Evolutionary conservation across 176 grass and related monocot genomes (phyloP).

Genomic region (Eremochloa ophiuroides): DNA sequence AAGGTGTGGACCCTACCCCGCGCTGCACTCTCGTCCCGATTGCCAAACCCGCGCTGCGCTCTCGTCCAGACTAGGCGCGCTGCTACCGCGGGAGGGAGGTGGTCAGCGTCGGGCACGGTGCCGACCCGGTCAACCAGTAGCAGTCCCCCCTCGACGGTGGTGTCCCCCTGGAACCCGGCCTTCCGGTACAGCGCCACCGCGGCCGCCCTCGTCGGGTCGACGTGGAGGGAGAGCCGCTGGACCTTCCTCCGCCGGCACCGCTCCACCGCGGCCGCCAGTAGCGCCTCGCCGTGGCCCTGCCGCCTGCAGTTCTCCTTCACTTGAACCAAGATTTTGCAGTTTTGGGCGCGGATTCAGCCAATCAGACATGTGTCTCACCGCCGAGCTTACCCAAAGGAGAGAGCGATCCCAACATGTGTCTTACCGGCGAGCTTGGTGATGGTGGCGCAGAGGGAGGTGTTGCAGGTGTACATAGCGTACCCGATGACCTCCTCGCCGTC

Average conservation of each 20-base stretch:
- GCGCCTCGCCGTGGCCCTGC: conserved; percentile 80
- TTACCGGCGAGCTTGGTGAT: conserved; percentile 93
- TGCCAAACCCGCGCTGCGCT: no score
- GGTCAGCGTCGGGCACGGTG: no score
- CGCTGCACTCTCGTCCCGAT: no score
- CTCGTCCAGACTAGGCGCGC: no score
- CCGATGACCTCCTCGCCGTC: conserved; percentile 41
- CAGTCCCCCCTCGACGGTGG: conserved; percentile 56
- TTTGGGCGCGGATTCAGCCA: background rate
- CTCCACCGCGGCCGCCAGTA: conserved; percentile 61
- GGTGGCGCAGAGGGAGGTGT: conserved; percentile 72
- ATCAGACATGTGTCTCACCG: no score
- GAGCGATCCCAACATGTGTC: background rate
- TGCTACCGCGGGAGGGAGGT: no score
- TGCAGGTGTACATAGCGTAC: conserved; percentile 79
- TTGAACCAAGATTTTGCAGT: background rate
- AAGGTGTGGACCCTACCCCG: no score
- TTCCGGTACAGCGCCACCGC: conserved; percentile 80
- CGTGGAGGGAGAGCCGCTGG: conserved; percentile 71
- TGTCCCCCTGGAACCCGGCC: conserved; percentile 69
- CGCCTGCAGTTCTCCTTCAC: conserved; percentile 84
- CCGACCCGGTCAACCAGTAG: no score
- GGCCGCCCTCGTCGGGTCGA: conserved; percentile 63
- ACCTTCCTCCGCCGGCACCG: conserved; percentile 57
- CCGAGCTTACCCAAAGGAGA: background rate